Percentiles rank a stretch among this genome's conserved stretches.
These are phyloP conservation scores for Eucalyptus regnans DNA, from an alignment of 345 rosid genomes.

Conservation along the genomic window DNA sequence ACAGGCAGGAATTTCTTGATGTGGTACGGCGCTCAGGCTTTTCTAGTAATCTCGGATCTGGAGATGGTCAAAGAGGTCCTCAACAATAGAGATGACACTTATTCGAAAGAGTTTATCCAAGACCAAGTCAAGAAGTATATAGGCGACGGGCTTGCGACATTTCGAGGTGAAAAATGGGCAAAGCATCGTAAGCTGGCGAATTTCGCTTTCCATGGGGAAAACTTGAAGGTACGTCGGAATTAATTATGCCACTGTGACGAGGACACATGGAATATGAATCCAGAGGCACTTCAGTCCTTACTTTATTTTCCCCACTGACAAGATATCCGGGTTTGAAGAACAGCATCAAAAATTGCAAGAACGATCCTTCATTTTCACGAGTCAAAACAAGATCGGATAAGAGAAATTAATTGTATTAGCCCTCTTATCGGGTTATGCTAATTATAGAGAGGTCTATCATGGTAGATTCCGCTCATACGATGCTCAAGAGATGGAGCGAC, in stretches of 20 bases:
- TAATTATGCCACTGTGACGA: background rate
- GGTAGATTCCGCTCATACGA: constrained; percentile 16
- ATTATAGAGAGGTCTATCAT: background rate
- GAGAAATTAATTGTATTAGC: too few relatives aligned
- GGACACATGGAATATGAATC: background rate
- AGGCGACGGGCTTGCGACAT: constrained; percentile 4
- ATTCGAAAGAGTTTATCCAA: background rate
- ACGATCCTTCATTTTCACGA: background rate
- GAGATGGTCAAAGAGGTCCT: background rate
- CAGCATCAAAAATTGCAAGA: background rate
- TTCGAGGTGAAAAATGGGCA: constrained; percentile 20
- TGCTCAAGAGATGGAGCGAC: constrained; percentile 22
- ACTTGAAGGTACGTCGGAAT: constrained; percentile 6
- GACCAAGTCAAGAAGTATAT: background rate
- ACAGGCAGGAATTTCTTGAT: background rate
- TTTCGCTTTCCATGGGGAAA: constrained; percentile 30
- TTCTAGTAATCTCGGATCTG: background rate
- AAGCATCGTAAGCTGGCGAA: constrained; percentile 27
- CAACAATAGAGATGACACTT: background rate
- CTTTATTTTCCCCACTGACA: background rate
- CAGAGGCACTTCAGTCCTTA: background rate
- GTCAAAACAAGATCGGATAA: background rate
- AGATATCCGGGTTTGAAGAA: background rate
- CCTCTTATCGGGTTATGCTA: background rate
- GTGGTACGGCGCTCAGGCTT: background rate